A percentile compares a stretch with the other conserved stretches of the same genome.
Conservation (phyloP, 768 basidiomycete genomes). For the Lyophyllum decastes region DNA sequence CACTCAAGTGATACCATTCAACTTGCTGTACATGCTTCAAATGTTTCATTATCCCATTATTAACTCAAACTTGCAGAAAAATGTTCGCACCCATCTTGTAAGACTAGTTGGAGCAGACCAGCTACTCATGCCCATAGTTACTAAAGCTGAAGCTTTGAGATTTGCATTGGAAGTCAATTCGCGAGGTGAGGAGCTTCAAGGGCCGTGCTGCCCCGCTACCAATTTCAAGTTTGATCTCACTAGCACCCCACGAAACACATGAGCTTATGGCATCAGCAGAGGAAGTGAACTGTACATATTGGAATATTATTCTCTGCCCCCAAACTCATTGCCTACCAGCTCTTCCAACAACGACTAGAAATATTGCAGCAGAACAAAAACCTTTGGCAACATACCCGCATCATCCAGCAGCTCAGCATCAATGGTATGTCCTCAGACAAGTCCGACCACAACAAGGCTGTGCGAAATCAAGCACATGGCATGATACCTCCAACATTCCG, state of each 20-base stretch:
- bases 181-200: neutral
- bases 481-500: neutral
- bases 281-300: neutral
- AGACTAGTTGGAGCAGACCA: neutral
- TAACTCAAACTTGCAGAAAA: neutral
- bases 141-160: neutral
- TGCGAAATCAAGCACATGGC: neutral
- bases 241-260: neutral
- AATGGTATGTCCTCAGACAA: constrained; percentile 27
- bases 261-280: neutral
- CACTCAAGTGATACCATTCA: neutral
- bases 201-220: neutral
- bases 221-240: neutral
- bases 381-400: constrained; percentile 11
- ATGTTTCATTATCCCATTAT: neutral
- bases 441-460: constrained; percentile 14
- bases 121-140: neutral
- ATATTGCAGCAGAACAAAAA: neutral
- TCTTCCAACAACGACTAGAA: constrained; percentile 4
- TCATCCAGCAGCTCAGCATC: constrained; percentile 20
- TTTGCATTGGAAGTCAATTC: neutral
- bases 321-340: neutral
- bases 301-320: neutral
- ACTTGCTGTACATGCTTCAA: neutral
- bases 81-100: neutral